A percentile compares a stretch with the other conserved stretches of the same genome.
These are phyloP conservation scores for Sherardia arvensis DNA, from an alignment of 257 asterid genomes.

Conservation along the genomic window DNA sequence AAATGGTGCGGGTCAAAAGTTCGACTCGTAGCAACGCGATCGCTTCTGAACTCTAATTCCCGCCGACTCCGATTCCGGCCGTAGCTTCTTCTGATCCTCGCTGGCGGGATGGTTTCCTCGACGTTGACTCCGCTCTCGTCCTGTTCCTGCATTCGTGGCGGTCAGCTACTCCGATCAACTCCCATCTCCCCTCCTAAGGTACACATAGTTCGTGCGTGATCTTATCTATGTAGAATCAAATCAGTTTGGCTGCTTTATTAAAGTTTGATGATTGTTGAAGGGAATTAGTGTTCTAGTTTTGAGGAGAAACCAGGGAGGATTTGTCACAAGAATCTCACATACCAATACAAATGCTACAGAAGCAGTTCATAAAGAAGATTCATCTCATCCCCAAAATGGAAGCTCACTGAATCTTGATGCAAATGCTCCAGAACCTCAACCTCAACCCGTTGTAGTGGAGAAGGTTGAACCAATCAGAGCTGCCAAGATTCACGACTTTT, in stretches of 20 bases:
- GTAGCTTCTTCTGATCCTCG: not conserved
- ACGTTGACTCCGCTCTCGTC: not conserved
- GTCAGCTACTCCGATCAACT: not conserved
- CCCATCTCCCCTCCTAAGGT: not conserved
- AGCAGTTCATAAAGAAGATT: slow-evolving; percentile 36
- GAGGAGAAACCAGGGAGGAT: slow-evolving; percentile 46
- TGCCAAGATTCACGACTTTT: slow-evolving; percentile 88
- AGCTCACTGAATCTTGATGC: slow-evolving; percentile 31
- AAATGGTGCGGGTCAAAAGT: not conserved
- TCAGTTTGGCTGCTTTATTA: not conserved
- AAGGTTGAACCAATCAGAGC: slow-evolving; percentile 47
- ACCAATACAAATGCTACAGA: slow-evolving; percentile 27
- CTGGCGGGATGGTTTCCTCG: not conserved
- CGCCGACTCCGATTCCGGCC: not conserved
- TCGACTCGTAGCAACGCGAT: not conserved
- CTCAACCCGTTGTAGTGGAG: slow-evolving; percentile 23
- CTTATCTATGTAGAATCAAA: not conserved
- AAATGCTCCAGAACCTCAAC: slow-evolving; percentile 25
- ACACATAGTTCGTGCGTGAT: too few relatives aligned
- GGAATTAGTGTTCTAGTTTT: slow-evolving; percentile 21
- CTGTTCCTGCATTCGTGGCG: not conserved
- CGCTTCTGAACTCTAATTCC: not conserved
- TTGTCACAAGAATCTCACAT: slow-evolving; percentile 26
- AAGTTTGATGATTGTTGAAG: not conserved
- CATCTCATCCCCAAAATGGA: slow-evolving; percentile 34